Conservation (phyloP, 2,329 filamentous ascomycete species). For the Colletotrichum abscissum region DNA sequence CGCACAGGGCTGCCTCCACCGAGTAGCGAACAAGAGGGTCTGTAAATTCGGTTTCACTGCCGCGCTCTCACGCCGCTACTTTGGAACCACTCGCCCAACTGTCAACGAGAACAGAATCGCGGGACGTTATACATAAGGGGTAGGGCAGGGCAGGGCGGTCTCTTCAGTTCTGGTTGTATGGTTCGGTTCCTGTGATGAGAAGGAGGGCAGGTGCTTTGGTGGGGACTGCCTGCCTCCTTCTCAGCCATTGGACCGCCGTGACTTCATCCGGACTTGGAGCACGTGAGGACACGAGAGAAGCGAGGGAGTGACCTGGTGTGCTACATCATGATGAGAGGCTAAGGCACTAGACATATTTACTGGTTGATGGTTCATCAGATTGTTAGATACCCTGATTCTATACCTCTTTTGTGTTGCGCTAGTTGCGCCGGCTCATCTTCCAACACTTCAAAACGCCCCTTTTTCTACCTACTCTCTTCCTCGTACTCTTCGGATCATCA, state of each 20-base stretch:
- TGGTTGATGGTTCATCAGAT: not conserved
- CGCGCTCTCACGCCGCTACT: constrained; percentile 8
- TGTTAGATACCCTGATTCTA: constrained; percentile 21
- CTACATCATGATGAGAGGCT: not conserved
- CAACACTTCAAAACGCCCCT: not conserved
- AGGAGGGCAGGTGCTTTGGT: not conserved
- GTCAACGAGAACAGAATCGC: not conserved
- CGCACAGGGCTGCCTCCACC: not conserved
- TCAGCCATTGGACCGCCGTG: no score
- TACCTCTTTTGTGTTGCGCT: constrained; percentile 3
- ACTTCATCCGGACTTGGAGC: not conserved
- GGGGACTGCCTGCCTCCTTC: not conserved
- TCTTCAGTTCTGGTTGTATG: not conserved
- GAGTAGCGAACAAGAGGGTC: not conserved
- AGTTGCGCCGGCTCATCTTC: not conserved
- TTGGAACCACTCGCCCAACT: constrained; percentile 5
- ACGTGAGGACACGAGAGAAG: not conserved
- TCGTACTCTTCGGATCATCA: constrained; percentile 46
- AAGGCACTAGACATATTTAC: not conserved
- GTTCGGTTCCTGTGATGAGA: not conserved
- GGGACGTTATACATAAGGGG: constrained; percentile 1
- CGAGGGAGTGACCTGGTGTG: not conserved
- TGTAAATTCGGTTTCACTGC: not conserved
- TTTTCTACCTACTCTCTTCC: not conserved
- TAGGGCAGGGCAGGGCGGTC: not conserved